Evolutionary conservation across 176 grass and related monocot species (phyloP).

Genomic region (Eleusine indica): DNA sequence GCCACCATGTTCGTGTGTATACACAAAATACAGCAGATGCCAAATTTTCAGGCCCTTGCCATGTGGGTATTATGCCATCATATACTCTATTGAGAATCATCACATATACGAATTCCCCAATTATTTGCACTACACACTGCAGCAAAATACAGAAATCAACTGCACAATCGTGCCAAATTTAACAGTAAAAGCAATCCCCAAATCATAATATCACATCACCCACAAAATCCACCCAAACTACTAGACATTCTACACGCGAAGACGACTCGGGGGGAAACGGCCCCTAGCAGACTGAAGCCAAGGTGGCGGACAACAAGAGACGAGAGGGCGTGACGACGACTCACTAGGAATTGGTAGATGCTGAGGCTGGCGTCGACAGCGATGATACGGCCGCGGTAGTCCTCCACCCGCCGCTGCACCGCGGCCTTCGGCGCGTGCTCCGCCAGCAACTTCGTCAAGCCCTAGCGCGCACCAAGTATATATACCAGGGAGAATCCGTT

Average conservation of each 20-base stretch:
- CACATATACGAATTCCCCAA: not conserved
- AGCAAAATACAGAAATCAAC: not conserved
- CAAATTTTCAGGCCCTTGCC: not conserved
- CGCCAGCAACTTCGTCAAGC: constrained; percentile 87
- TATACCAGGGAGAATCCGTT: not conserved
- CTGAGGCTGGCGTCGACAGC: constrained; percentile 89
- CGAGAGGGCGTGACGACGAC: not conserved
- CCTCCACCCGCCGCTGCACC: constrained; percentile 63
- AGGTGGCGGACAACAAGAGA: not conserved
- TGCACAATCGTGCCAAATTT: not conserved
- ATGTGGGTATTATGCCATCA: not conserved
- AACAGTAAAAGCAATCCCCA: not conserved
- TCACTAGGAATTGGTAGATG: constrained; percentile 92
- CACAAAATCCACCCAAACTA: not conserved
- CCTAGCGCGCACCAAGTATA: constrained; percentile 46
- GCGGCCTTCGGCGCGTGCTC: constrained; percentile 66
- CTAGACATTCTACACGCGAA: not conserved
- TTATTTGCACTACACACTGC: not conserved
- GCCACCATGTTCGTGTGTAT: not conserved
- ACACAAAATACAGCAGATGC: not conserved
- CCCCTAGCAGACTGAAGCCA: not conserved
- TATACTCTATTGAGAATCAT: not conserved
- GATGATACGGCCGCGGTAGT: constrained; percentile 74
- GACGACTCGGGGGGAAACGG: not conserved
- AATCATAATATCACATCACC: not conserved